These are phyloP conservation scores for Canavalia gladiata DNA, from an alignment of 306 rosid genomes.

Conservation along the genomic window DNA sequence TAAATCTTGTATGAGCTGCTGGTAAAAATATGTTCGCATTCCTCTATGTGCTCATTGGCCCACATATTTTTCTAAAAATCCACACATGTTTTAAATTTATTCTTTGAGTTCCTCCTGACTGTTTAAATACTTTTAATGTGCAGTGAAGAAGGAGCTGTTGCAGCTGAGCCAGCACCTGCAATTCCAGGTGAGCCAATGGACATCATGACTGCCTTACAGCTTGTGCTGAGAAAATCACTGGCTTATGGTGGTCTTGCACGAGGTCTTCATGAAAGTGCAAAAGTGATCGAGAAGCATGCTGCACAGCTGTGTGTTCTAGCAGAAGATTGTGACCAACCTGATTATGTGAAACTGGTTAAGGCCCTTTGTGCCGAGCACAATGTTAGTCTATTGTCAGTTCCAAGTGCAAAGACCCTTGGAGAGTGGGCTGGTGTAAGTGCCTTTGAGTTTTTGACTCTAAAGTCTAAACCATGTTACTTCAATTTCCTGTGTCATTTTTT, in stretches of 20 bases:
- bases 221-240: conserved; percentile 81
- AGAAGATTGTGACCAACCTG: conserved; percentile 87
- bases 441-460: neutral
- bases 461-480: neutral
- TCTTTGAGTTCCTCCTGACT: conserved; percentile 10
- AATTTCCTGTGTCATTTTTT: neutral
- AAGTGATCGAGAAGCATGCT: conserved; percentile 82
- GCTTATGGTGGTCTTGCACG: conserved; percentile 83
- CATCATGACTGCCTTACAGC: conserved; percentile 72
- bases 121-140: conserved; percentile 5
- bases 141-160: conserved; percentile 48
- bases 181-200: conserved; percentile 58
- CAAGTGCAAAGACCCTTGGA: conserved; percentile 87
- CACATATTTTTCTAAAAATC: no score
- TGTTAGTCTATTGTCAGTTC: conserved; percentile 74
- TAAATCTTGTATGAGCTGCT: neutral
- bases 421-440: conserved; percentile 93
- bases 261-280: conserved; percentile 85
- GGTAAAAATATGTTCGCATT: neutral
- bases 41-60: neutral
- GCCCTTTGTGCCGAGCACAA: conserved; percentile 87
- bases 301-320: conserved; percentile 88
- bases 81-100: neutral
- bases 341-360: conserved; percentile 81
- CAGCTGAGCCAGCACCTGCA: conserved; percentile 38